Base-by-base conservation (phyloP, 2,329 filamentous ascomycete genomes). In the Sarocladium strictum region DNA sequence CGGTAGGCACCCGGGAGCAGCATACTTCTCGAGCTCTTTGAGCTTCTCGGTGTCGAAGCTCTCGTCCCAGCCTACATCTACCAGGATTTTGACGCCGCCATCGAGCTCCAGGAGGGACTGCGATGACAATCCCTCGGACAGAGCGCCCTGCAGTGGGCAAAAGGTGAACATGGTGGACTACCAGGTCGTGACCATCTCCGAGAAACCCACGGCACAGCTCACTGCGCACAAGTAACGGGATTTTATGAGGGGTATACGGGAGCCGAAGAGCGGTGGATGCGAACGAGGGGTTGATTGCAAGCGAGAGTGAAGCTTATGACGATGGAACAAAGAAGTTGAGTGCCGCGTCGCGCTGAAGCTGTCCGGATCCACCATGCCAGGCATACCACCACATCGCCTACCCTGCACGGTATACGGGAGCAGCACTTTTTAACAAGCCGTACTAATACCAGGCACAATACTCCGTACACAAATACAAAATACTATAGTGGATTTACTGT, bases 61-160 rank as follows among this genome's bases (percentile, higher is more conserved):
- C 68, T 96, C 90, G 67, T 97, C 92, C 94, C 94, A 99, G 57
- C 94, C 94, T 43, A 97, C 86, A 67, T 97, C 93, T 35, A 99
- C 84, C 54, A 99, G 80, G 53, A 99, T 84, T 71, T 97, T 97
- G 73, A 99, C 87, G 56, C 93, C 94, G 60, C 93, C 93, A 74
- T 99, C 94, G 55, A 99, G 87, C 75, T 97, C 93, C 49, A 99
- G 77, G 33, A 99, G 83, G n/a, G 94, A 97, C 69, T 97, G 91
- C 59, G 91, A 95, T 41, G 93, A 92, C 56, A 85, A 79, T 47
- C 90, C 94, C 61, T 88, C 83, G 53, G 90, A 92, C 65, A 95
- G 90, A 58, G 94, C 93, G 67, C 94, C 94, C 62, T 96, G 86
- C 56, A 99, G 78, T 47, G 94, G 86, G 65, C 89, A 95, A 73